Evolutionary conservation across 2,329 filamentous ascomycete genomes (phyloP).

Genomic region (Xylariales sp.): DNA sequence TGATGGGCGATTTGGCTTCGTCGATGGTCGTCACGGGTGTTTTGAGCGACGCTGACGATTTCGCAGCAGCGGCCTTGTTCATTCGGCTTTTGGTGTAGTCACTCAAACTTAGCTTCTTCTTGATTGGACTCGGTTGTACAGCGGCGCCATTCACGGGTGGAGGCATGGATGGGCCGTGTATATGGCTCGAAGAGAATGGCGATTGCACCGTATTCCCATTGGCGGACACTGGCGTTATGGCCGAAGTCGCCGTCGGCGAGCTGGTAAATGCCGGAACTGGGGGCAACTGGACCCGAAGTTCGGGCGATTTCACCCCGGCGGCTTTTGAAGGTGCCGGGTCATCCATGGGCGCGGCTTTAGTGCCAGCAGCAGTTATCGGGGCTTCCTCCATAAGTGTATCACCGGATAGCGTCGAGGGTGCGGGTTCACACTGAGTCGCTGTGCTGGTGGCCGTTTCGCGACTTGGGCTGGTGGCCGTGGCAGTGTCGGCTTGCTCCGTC

Average conservation of each 20-base stretch:
- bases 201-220: constrained; percentile 60
- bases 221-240: constrained; percentile 61
- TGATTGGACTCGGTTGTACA: constrained; percentile 68
- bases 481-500: constrained; percentile 44
- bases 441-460: constrained; percentile 35
- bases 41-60: constrained; percentile 55
- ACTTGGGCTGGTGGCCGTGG: constrained; percentile 2
- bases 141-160: constrained; percentile 57
- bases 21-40: constrained; percentile 53
- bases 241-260: constrained; percentile 50
- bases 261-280: constrained; percentile 64
- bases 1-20: constrained; percentile 54
- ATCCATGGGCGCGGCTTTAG: constrained; percentile 17
- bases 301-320: constrained; percentile 42
- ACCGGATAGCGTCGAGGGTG: constrained; percentile 22
- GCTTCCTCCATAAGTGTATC: constrained; percentile 52
- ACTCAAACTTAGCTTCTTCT: constrained; percentile 75
- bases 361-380: constrained; percentile 44
- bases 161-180: constrained; percentile 58
- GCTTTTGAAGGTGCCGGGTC: constrained; percentile 14
- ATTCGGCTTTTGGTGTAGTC: constrained; percentile 72
- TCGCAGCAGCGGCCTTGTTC: constrained; percentile 64
- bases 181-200: constrained; percentile 58
- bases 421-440: not conserved
- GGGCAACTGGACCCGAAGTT: constrained; percentile 65